Conservation (phyloP, 768 basidiomycete species). For the Kwoniella sp. region DNA sequence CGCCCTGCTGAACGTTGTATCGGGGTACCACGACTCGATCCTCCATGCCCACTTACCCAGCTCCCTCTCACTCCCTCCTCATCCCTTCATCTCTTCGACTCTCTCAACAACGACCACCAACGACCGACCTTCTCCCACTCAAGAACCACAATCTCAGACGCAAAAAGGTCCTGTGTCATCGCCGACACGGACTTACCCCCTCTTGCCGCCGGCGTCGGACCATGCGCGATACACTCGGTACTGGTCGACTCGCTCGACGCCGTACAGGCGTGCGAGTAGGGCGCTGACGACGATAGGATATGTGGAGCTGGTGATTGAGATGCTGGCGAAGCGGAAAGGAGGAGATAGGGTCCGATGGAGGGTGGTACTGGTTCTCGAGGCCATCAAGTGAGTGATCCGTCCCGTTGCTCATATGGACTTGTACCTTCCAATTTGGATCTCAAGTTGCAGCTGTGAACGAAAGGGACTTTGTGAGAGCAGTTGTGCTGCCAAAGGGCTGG, state of each 20-base stretch:
- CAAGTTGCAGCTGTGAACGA: background rate
- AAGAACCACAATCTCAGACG: background rate
- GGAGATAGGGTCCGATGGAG: conserved; percentile 72
- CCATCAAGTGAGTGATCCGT: conserved; percentile 76
- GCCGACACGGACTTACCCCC: conserved; percentile 16
- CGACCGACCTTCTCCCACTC: background rate
- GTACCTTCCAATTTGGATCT: no score
- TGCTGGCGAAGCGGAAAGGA: conserved; percentile 75
- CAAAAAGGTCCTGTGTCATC: no score
- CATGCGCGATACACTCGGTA: conserved; percentile 89
- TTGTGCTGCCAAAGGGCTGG: no score
- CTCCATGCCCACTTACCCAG: conserved; percentile 74
- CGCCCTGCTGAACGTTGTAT: conserved; percentile 79
- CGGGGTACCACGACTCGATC: conserved; percentile 94
- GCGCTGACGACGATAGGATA: conserved; percentile 75
- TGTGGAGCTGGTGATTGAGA: conserved; percentile 83
- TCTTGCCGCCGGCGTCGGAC: conserved; percentile 53
- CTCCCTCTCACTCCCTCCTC: conserved; percentile 57
- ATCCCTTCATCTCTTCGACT: conserved; percentile 60
- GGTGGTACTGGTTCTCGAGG: conserved; percentile 73
- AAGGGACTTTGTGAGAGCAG: no score
- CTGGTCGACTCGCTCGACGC: conserved; percentile 70
- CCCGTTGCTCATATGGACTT: no score
- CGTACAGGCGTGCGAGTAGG: conserved; percentile 79
- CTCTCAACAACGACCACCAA: conserved; percentile 58